These are phyloP conservation scores for Xerocomus amazonicus DNA, from an alignment of 1,284 basidiomycete species.

Conservation along the genomic window DNA sequence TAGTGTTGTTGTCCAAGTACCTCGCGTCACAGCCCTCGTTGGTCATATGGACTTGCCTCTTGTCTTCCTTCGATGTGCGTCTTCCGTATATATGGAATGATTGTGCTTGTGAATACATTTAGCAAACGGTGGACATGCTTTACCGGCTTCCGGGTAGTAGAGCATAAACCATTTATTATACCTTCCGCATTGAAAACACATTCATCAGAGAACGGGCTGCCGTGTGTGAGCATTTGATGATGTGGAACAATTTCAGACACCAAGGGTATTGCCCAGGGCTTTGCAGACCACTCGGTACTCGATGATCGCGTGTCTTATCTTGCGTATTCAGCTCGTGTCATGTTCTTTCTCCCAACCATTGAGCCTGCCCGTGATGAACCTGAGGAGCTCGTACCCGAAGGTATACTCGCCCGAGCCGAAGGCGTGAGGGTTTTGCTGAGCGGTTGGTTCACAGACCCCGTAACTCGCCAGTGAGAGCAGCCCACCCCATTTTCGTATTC, in stretches of 20 bases:
- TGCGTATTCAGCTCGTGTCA: conserved; percentile 3
- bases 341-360: conserved; percentile 49
- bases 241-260: conserved; percentile 45
- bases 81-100: conserved; percentile 65
- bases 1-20: conserved; percentile 21
- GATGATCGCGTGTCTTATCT: neutral
- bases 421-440: conserved; percentile 45
- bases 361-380: conserved; percentile 52
- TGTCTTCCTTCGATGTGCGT: conserved; percentile 47
- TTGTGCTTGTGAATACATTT: conserved; percentile 47
- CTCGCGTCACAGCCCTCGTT: conserved; percentile 36
- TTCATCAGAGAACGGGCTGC: conserved; percentile 37
- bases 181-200: conserved; percentile 48
- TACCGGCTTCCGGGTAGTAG: conserved; percentile 44
- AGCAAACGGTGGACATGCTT: conserved; percentile 48
- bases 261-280: conserved; percentile 49
- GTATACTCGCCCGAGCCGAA: conserved; percentile 43
- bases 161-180: conserved; percentile 52
- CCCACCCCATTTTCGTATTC: neutral
- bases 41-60: conserved; percentile 30
- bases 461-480: conserved; percentile 36
- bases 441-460: conserved; percentile 42
- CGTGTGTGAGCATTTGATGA: conserved; percentile 35
- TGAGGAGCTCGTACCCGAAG: conserved; percentile 43
- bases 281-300: conserved; percentile 58